Base-by-base conservation (phyloP, 257 asterid genomes). In the Mitragyna speciosa region DNA sequence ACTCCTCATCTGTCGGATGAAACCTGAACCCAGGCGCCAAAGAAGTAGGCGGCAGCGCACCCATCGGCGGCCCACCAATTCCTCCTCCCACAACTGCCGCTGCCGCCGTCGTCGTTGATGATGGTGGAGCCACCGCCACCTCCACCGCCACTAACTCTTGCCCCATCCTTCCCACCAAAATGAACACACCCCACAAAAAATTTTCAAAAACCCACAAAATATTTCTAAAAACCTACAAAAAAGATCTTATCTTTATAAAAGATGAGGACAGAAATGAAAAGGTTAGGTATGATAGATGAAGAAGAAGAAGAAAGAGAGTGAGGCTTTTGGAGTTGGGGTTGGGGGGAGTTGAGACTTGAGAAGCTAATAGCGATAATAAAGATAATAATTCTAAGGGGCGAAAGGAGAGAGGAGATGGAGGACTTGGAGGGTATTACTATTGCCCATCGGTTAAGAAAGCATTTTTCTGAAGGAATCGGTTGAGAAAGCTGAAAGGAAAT, bases 11-110 rank as follows among this genome's bases (percentile, higher is more conserved):
- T 1, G 98, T 95, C 3, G 98, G 98, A 76, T 95, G 98, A 69
- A 95, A 95, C 88, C 98, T 87, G 84, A 95, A 95, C 52, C 98
- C 98, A 4, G 98, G 98, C 1, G 98, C 98, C 81, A 95, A 84
- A 54, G 95, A 90, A 6, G 97, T 93, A 80, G 95, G 84, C 51
- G 89, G 85, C 54, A 90, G 87, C 75, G 85, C 70, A 80, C 75
- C 87, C 51, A 78, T 81, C 72, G 88, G 78, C 61, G 87, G 79
- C 71, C 78, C 81, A 71, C 71, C 63, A 70, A 76, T 71, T 52
- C 81, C 81, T 5, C 80, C 77, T 39, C 78, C 84, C 49, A 65
- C 78, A 19, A 6, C 33, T 6, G n/a, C 71, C 7, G 54, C 33
- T 6, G n/a, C 71, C 7, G 54, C 4, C 31, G 26, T 47, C 48